Evolutionary conservation across 495 filamentous ascomycete genomes (phyloP).

Genomic region (Trichoderma reesei): DNA sequence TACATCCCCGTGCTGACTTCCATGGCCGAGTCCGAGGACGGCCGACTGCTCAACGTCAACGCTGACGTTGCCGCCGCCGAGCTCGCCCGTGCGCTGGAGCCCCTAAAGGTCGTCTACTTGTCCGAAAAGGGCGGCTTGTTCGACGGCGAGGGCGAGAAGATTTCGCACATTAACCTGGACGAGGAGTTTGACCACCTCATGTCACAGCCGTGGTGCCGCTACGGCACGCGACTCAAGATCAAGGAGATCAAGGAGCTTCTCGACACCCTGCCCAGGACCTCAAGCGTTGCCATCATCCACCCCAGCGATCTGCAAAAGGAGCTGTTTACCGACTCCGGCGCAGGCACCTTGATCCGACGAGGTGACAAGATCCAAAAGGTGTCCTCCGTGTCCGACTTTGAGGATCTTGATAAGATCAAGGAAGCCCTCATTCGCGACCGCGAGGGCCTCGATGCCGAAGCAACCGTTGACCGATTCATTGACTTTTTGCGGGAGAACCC

Average conservation of each 20-base stretch:
- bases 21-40: conserved; percentile 89
- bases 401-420: conserved; percentile 66
- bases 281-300: conserved; percentile 96
- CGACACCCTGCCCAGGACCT: conserved; percentile 75
- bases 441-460: conserved; percentile 71
- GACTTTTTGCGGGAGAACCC: conserved; percentile 62
- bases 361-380: conserved; percentile 83
- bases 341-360: conserved; percentile 86
- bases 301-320: conserved; percentile 92
- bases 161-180: conserved; percentile 94
- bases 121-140: conserved; percentile 96
- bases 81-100: conserved; percentile 78
- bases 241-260: conserved; percentile 96
- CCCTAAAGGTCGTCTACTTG: conserved; percentile 95
- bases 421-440: conserved; percentile 76
- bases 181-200: conserved; percentile 95
- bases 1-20: conserved; percentile 93
- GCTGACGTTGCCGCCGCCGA: conserved; percentile 95
- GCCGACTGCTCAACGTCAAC: conserved; percentile 95
- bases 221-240: conserved; percentile 95
- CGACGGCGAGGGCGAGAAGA: conserved; percentile 90
- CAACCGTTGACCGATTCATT: conserved; percentile 79
- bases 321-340: conserved; percentile 90
- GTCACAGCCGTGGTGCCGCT: conserved; percentile 91
- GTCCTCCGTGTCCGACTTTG: conserved; percentile 65